Evolutionary conservation across 129 eudicot species (phyloP), one percentile per base, ranked within the genome.

Genomic region (Flaveria ramosissima): DNA sequence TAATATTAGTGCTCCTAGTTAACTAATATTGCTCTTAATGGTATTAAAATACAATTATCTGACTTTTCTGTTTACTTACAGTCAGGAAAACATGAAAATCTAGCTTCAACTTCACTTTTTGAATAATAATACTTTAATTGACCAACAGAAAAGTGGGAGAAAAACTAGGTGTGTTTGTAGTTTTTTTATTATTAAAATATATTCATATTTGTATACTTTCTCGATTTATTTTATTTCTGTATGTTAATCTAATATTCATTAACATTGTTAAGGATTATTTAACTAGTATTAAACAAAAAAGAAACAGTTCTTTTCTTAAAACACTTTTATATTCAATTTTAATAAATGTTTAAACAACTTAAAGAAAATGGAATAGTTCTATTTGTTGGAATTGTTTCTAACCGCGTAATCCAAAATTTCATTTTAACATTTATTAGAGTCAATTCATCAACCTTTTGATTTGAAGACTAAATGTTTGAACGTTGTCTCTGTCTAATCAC

Each of bases 141-240:
- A 63, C 83, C 83, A 74, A 80, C 83, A 80, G 10, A 65, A 69
- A 80, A 65, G 70, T 80, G 74, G 76, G 68, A 51, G 66, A 79
- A 79, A 63, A 72, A 13, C 24, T 73, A 26, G 27, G 14, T 42
- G 74, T 32, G 51, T 13, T 65, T 45, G 64, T n/a, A 41, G 24
- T 53, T 1, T 80, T 36, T 32, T 15, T 48, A 20, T 61, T 32
- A 19, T 32, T 1, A 30, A 17, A 52, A 24, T 15, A n/a, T 39
- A 16, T 26, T 52, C 36, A 65, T 21, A 79, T 71, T 23, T 62
- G 46, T 46, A 78, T 39, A 73, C 19, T 23, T 75, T 75, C 16
- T 23, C 12, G 1, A 20, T 32, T 16, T 46, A 47, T 9, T 20
- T 47, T 23, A 10, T 9, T 32, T 20, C 14, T 20, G 1, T 32